phyloP scores from a whole-genome alignment of 1,284 basidiomycete genomes.

The Ganoderma meredithae region DNA sequence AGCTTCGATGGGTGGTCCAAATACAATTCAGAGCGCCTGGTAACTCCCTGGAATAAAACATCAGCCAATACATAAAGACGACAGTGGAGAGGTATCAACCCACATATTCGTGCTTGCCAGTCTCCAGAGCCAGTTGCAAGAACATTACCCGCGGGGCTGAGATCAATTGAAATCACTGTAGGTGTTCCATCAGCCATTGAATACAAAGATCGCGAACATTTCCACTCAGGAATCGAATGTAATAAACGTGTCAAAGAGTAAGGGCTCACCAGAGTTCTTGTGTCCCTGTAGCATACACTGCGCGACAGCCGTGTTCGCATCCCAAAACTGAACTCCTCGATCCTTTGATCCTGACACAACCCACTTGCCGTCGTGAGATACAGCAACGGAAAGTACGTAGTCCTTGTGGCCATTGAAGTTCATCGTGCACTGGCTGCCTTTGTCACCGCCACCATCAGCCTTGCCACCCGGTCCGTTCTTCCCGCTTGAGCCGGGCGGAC shows the following conservation, averaged over 20 bases:
- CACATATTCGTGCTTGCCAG: constrained; percentile 83
- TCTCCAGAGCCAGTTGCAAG: constrained; percentile 87
- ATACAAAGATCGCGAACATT: background rate
- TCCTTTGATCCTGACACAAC: constrained; percentile 84
- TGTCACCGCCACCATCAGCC: constrained; percentile 42
- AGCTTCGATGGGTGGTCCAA: background rate
- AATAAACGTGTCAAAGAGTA: too few relatives aligned
- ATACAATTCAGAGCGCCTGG: constrained; percentile 3
- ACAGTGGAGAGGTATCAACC: constrained; percentile 34
- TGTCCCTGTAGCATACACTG: constrained; percentile 86
- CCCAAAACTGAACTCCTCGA: constrained; percentile 82
- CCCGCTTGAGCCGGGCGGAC: constrained; percentile 9
- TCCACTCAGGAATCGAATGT: background rate
- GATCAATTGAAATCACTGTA: constrained; percentile 83
- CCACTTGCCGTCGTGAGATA: constrained; percentile 78
- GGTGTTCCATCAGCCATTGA: constrained; percentile 10
- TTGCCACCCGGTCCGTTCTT: constrained; percentile 30
- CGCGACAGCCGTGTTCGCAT: constrained; percentile 68
- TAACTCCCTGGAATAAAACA: constrained; percentile 2
- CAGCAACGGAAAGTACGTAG: constrained; percentile 69
- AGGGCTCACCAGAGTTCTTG: constrained; percentile 76
- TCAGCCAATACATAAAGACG: background rate
- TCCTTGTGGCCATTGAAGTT: constrained; percentile 79
- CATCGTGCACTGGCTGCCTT: constrained; percentile 59
- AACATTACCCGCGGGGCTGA: constrained; percentile 75